Conservation (phyloP, 345 rosid species). For the Viola odorata region DNA sequence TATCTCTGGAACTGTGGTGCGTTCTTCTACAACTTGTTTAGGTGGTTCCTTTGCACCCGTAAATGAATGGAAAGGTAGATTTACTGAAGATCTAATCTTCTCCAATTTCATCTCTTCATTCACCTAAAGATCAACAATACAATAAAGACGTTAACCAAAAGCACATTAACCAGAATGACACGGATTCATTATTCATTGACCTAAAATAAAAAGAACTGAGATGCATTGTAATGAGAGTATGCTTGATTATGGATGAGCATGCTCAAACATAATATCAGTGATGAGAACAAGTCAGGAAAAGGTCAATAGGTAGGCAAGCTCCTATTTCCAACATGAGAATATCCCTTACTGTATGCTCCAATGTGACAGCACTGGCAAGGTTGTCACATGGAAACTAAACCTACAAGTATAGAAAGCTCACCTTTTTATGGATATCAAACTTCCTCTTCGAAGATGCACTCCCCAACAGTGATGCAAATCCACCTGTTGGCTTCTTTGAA, state of each 20-base stretch:
- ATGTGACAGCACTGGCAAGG: background rate
- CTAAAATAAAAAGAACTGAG: background rate
- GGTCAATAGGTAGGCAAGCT: background rate
- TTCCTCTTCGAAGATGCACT: constrained; percentile 38
- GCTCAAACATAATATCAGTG: background rate
- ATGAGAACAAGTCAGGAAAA: background rate
- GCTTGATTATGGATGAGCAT: too few relatives aligned
- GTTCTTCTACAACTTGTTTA: constrained; percentile 24
- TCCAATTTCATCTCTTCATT: constrained; percentile 52
- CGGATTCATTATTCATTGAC: background rate
- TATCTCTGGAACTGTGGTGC: constrained; percentile 2
- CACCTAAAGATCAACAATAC: constrained; percentile 26
- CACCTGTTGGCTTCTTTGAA: constrained; percentile 53
- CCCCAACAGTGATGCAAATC: constrained; percentile 54
- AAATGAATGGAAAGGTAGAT: constrained; percentile 53
- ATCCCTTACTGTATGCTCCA: background rate
- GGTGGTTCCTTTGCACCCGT: constrained; percentile 23
- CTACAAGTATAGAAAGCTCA: constrained; percentile 12
- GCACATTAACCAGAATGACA: background rate
- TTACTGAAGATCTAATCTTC: constrained; percentile 51
- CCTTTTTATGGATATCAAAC: constrained; percentile 41
- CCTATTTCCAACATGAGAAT: background rate
- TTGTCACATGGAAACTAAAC: background rate
- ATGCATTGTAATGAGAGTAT: background rate
- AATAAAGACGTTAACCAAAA: background rate